These are phyloP conservation scores for Trichoderma hamatum DNA, from an alignment of 2,329 filamentous ascomycete genomes.

Conservation along the genomic window DNA sequence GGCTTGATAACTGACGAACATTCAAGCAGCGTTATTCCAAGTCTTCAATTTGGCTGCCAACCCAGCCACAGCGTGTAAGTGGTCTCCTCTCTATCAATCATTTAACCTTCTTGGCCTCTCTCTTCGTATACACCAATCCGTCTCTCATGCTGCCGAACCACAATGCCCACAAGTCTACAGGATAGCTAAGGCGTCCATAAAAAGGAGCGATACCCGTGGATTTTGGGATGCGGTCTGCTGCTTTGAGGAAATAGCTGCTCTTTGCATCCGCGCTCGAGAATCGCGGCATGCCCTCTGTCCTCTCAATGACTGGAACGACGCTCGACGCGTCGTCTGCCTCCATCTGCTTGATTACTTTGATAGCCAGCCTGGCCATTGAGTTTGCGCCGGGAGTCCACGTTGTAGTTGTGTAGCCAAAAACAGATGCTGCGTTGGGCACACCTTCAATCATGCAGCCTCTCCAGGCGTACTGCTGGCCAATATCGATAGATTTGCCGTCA, in stretches of 20 bases:
- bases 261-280: slow-evolving; percentile 36
- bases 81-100: background rate
- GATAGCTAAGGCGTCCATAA: slow-evolving; percentile 41
- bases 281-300: slow-evolving; percentile 33
- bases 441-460: slow-evolving; percentile 67
- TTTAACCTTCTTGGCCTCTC: slow-evolving; percentile 34
- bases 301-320: slow-evolving; percentile 49
- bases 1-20: background rate
- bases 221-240: slow-evolving; percentile 43
- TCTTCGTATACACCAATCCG: slow-evolving; percentile 38
- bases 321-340: slow-evolving; percentile 47
- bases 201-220: slow-evolving; percentile 41
- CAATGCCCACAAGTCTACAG: slow-evolving; percentile 38
- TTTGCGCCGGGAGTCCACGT: slow-evolving; percentile 71
- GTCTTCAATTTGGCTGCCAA: background rate
- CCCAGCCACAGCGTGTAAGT: background rate
- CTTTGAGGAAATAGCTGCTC: slow-evolving; percentile 43
- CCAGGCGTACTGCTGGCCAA: slow-evolving; percentile 61
- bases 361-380: slow-evolving; percentile 49
- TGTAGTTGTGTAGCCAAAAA: slow-evolving; percentile 67
- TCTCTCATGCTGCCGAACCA: slow-evolving; percentile 39
- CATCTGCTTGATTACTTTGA: slow-evolving; percentile 58
- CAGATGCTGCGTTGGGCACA: slow-evolving; percentile 63
- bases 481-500: slow-evolving; percentile 55
- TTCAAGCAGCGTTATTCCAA: background rate